phyloP scores from a whole-genome alignment of 768 basidiomycete species.

The Candolleomyces eurysporus region DNA sequence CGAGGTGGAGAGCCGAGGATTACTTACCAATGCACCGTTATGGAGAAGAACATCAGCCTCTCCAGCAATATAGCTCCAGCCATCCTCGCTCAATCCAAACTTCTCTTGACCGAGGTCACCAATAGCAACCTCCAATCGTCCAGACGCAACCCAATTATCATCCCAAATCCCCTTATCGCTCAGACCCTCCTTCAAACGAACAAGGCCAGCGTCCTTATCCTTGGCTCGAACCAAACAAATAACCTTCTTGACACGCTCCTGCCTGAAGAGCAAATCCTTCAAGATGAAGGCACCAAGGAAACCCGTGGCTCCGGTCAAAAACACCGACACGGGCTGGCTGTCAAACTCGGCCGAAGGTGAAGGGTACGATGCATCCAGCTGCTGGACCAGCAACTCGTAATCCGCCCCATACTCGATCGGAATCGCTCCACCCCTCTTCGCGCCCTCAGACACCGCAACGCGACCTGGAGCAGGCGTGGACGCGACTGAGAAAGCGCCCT shows the following conservation, averaged over 20 bases:
- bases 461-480: conserved; percentile 11
- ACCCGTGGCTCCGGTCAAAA: conserved; percentile 96
- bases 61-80: conserved; percentile 64
- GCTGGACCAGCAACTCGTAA: conserved; percentile 56
- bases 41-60: conserved; percentile 87
- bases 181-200: conserved; percentile 68
- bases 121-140: conserved; percentile 71
- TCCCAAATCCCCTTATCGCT: conserved; percentile 86
- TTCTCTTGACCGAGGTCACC: conserved; percentile 78
- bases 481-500: conserved; percentile 18
- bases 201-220: conserved; percentile 56
- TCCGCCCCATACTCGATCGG: conserved; percentile 79
- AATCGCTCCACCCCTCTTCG: conserved; percentile 16
- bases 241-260: conserved; percentile 72
- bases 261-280: conserved; percentile 58
- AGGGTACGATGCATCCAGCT: conserved; percentile 60
- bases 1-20: neutral
- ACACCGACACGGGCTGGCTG: conserved; percentile 64
- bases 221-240: conserved; percentile 88
- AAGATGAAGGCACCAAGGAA: conserved; percentile 95
- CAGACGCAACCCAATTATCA: conserved; percentile 70
- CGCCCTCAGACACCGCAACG: conserved; percentile 2
- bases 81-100: conserved; percentile 66
- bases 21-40: conserved; percentile 93
- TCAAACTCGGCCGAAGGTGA: conserved; percentile 57